Evolutionary conservation across 805 yeast species (phyloP).

Genomic region (Yarrowia osloensis): DNA sequence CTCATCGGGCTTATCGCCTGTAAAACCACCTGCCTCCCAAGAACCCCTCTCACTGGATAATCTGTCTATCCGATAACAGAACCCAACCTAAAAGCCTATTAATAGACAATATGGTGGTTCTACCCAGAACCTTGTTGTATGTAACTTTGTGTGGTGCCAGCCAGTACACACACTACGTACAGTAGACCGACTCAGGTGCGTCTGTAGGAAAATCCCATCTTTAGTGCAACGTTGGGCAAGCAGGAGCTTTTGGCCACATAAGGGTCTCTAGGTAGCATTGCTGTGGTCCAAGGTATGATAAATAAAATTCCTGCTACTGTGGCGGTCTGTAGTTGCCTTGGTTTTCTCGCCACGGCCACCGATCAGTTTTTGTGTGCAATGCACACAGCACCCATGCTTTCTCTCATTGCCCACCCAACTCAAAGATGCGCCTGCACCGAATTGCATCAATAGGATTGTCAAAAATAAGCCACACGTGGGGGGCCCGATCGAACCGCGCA

Average conservation of each 20-base stretch:
- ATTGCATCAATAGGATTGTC: constrained; percentile 24
- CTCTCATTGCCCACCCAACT: constrained; percentile 22
- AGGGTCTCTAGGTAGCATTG: constrained; percentile 1
- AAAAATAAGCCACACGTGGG: constrained; percentile 23
- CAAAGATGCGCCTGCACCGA: constrained; percentile 9
- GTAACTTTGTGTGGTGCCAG: constrained; percentile 11
- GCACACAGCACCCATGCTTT: neutral
- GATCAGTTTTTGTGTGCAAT: neutral
- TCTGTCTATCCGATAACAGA: constrained; percentile 25
- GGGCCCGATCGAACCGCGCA: constrained; percentile 2
- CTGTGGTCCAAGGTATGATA: neutral
- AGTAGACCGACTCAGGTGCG: constrained; percentile 6
- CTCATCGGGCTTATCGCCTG: neutral
- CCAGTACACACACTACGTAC: neutral
- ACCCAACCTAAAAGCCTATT: constrained; percentile 16
- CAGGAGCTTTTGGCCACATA: neutral
- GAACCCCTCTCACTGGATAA: constrained; percentile 26
- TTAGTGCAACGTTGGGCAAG: constrained; percentile 8
- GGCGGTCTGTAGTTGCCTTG: too few relatives aligned
- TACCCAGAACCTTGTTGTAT: constrained; percentile 4
- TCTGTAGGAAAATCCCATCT: neutral
- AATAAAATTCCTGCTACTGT: too few relatives aligned
- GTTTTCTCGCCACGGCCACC: neutral
- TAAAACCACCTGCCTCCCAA: neutral
- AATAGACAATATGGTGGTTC: constrained; percentile 10